phyloP scores from a whole-genome alignment of 257 asterid genomes.

The Solanum paucissectum region DNA sequence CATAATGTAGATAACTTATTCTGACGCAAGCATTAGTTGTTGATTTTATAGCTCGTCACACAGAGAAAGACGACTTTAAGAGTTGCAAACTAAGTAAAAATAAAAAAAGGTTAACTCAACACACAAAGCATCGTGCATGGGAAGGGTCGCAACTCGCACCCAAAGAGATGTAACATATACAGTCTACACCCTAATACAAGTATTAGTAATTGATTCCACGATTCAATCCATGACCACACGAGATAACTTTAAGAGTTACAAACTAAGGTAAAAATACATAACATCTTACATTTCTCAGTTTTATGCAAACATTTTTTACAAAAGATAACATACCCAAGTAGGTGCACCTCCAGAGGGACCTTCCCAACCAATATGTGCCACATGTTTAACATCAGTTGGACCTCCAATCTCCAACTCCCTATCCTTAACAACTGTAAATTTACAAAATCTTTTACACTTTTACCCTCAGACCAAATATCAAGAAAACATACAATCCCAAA shows the following conservation, averaged over 20 bases:
- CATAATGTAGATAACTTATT: not conserved
- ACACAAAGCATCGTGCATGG: accelerated
- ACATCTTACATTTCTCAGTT: not conserved
- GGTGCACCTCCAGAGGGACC: conserved; percentile 52
- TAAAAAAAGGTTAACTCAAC: not conserved
- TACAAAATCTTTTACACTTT: not conserved
- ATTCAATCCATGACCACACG: not conserved
- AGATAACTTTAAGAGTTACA: not conserved
- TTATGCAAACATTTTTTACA: not conserved
- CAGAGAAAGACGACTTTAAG: not conserved
- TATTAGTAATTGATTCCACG: accelerated
- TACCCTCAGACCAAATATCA: not conserved
- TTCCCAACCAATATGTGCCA: conserved; percentile 93
- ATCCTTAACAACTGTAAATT: conserved; percentile 50
- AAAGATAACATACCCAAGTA: conserved; percentile 34
- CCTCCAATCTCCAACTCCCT: conserved; percentile 71
- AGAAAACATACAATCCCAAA: not conserved
- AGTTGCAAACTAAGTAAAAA: not conserved
- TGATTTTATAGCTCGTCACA: not conserved
- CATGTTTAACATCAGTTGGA: conserved; percentile 88
- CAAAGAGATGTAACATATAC: not conserved
- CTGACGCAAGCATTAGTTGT: not conserved
- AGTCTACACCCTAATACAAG: not conserved
- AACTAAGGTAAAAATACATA: not conserved
- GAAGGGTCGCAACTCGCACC: not conserved